A percentile compares a stretch with the other conserved stretches of the same genome.
phyloP scores from a whole-genome alignment of 306 rosid species.

The Abrus pulchellus region DNA sequence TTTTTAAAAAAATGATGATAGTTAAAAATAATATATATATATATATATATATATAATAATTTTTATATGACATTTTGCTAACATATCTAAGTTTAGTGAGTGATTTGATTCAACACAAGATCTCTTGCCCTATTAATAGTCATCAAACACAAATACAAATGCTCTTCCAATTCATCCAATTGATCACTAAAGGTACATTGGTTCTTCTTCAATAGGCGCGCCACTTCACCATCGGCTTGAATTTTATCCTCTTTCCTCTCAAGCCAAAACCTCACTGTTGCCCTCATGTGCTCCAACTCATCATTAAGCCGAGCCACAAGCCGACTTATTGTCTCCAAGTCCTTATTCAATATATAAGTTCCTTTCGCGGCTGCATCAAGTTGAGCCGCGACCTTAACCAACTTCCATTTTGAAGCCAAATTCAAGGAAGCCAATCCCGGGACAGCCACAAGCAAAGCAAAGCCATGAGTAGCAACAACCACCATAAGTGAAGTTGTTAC shows the following conservation, averaged over 20 bases:
- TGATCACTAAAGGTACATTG: slow-evolving; percentile 62
- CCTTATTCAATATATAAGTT: slow-evolving; percentile 69
- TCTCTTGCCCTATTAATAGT: slow-evolving; percentile 81
- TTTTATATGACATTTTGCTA: neutral
- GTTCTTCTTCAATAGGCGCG: slow-evolving; percentile 58
- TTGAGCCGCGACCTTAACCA: slow-evolving; percentile 48
- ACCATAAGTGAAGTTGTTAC: slow-evolving; percentile 59
- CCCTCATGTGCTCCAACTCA: slow-evolving; percentile 71
- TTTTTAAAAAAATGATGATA: too few species aligned
- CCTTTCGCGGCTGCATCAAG: slow-evolving; percentile 82
- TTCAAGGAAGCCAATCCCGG: slow-evolving; percentile 54
- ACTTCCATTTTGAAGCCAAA: slow-evolving; percentile 45
- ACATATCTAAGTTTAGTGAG: neutral
- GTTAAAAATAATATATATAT: too few species aligned
- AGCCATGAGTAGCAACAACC: slow-evolving; percentile 63
- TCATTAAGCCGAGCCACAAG: slow-evolving; percentile 68
- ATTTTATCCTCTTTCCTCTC: slow-evolving; percentile 53
- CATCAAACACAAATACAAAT: slow-evolving; percentile 85
- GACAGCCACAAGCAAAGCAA: slow-evolving; percentile 59
- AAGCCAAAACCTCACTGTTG: slow-evolving; percentile 63
- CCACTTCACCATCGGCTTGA: slow-evolving; percentile 63
- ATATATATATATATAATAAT: neutral
- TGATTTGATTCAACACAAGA: slow-evolving; percentile 67
- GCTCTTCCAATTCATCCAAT: slow-evolving; percentile 88
- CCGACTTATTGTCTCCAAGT: slow-evolving; percentile 69